Conservation (phyloP, 1,284 basidiomycete genomes). For the Ustilago tritici region DNA sequence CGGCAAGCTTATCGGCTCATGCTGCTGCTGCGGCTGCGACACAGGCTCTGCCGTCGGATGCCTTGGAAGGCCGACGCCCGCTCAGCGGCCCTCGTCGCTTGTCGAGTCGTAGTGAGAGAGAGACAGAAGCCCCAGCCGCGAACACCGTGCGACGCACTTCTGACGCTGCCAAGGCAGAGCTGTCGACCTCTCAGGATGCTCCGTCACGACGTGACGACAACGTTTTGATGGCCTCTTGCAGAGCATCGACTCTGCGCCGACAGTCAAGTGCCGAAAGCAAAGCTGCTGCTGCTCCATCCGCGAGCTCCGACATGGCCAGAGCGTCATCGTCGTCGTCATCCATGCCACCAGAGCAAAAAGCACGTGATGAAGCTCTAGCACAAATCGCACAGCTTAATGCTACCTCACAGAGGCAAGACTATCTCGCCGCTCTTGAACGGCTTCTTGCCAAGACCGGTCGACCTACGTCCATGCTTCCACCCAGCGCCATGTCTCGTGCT, state of each 20-base stretch:
- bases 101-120: not conserved
- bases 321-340: not conserved
- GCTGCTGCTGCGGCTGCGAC: not conserved
- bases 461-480: slow-evolving; percentile 27
- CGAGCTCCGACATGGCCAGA: not conserved
- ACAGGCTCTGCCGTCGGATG: not conserved
- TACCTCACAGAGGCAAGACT: slow-evolving; percentile 33
- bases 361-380: slow-evolving; percentile 42
- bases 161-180: not conserved
- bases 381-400: slow-evolving; percentile 51
- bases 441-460: slow-evolving; percentile 42
- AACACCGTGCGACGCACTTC: slow-evolving; percentile 1
- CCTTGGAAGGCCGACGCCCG: not conserved
- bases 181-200: not conserved
- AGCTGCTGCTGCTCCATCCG: not conserved
- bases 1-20: not conserved
- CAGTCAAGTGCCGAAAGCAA: slow-evolving; percentile 7
- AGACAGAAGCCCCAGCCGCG: not conserved
- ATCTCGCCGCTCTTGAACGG: slow-evolving; percentile 49
- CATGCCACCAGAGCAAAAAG: slow-evolving; percentile 33
- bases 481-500: slow-evolving; percentile 19
- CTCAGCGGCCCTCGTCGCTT: slow-evolving; percentile 4
- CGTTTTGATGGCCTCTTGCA: slow-evolving; percentile 1
- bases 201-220: not conserved
- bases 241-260: not conserved